Base-by-base conservation (phyloP, 2,329 filamentous ascomycete genomes). In the Fusarium circinatum region DNA sequence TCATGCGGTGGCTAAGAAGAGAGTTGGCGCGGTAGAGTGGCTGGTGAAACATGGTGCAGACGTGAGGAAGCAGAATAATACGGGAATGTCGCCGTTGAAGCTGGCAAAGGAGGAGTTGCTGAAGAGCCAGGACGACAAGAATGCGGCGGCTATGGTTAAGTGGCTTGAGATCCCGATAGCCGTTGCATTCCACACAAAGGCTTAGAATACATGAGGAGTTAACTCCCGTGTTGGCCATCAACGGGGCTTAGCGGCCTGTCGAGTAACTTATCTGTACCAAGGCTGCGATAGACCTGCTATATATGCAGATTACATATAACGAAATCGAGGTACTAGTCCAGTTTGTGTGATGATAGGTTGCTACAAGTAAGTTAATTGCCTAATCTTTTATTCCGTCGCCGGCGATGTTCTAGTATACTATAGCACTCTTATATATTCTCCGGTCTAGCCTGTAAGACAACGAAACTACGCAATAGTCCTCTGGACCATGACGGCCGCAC, bases 241-340 rank as follows among this genome's bases (percentile, higher is more conserved):
- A 11, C 9, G 26, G 26, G 24, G 18, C 18, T 47, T 12, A 11
- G 8, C 3, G 28, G 5, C 3, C 8, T 48, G 14, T 32, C 13
- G 5, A 49, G 22, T 22, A 18, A 18, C 15, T 13, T 8, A n/a
- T n/a, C 2, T n/a, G 3, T 18, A 12, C 28, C 0, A 13, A 6
- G 8, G 8, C 28, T 30, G 5, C 13, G 3, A 6, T 32, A 13
- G 8, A 24, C 8, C 3, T 10, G 3, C 5, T 15, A 11, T n/a
- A 6, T 13, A 32, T 22, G 8, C 5, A 49, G n/a, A n/a, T 13
- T 11, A 5, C 0, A 10, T 5, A 11, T 15, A 6, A 28, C 0
- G 4, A 1, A 1, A 22, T 9, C 3, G 13, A 47, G 13, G 18
- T 1, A 0, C 8, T 22, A 7, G 12, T 5, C 0, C 18, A 28